A percentile compares a stretch with the other conserved stretches of the same genome.
phyloP scores from a whole-genome alignment of 306 rosid genomes.

The Lathyrus tuberosus region DNA sequence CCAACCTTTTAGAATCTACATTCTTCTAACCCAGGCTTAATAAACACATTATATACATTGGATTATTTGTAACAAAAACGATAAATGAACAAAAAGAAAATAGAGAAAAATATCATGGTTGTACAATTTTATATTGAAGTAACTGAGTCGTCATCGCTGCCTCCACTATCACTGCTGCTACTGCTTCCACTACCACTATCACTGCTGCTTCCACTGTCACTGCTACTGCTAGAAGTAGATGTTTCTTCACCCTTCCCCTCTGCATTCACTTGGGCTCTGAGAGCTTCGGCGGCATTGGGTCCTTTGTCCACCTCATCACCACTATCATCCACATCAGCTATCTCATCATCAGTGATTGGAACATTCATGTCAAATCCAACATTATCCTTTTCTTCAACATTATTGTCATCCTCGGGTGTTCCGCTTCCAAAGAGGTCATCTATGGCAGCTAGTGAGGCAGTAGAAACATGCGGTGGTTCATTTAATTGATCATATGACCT shows the following conservation, averaged over 20 bases:
- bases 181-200: slow-evolving; percentile 56
- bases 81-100: neutral
- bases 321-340: slow-evolving; percentile 87
- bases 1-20: too few relatives aligned
- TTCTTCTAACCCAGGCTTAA: neutral
- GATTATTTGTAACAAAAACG: neutral
- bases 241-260: slow-evolving; percentile 50
- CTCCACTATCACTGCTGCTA: slow-evolving; percentile 80
- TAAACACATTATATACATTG: neutral
- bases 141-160: slow-evolving; percentile 84
- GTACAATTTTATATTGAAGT: slow-evolving; percentile 59
- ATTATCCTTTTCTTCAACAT: slow-evolving; percentile 57
- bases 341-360: slow-evolving; percentile 74
- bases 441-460: slow-evolving; percentile 52
- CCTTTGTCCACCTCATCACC: slow-evolving; percentile 88
- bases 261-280: slow-evolving; percentile 71
- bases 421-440: slow-evolving; percentile 71
- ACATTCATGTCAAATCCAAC: slow-evolving; percentile 61
- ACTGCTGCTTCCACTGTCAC: slow-evolving; percentile 72
- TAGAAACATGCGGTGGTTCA: slow-evolving; percentile 50
- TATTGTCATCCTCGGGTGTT: slow-evolving; percentile 64
- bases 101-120: neutral
- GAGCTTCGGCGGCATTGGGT: slow-evolving; percentile 86
- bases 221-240: slow-evolving; percentile 80
- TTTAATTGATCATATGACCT: slow-evolving; percentile 45